phyloP scores from a whole-genome alignment of 257 asterid species.

The Salvia miltiorrhiza region DNA sequence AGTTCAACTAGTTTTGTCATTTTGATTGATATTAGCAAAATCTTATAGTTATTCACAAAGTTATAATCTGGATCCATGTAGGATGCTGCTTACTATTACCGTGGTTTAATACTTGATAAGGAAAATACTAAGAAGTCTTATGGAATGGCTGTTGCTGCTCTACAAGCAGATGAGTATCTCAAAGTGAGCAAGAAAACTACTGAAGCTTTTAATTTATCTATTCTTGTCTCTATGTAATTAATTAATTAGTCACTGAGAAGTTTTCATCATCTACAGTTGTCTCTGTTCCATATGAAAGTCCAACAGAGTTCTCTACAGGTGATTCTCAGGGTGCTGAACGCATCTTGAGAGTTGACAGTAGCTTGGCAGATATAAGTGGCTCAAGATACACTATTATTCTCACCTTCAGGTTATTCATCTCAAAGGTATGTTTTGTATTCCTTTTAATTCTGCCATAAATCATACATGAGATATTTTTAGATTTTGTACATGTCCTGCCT shows the following conservation, averaged over 20 bases:
- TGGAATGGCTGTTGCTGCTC: conserved; percentile 95
- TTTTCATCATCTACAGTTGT: conserved; percentile 67
- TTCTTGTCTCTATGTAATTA: conserved; percentile 78
- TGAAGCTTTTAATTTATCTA: conserved; percentile 70
- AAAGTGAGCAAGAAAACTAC: conserved; percentile 83
- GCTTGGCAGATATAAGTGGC: conserved; percentile 52
- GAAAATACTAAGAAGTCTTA: conserved; percentile 94
- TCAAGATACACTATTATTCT: conserved; percentile 90
- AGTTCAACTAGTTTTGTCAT: too few relatives aligned
- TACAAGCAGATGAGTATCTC: conserved; percentile 96
- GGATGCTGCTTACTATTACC: conserved; percentile 98
- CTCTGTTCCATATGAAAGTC: conserved; percentile 73
- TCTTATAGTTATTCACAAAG: too few relatives aligned
- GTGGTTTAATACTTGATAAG: conserved; percentile 94
- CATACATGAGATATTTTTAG: neutral
- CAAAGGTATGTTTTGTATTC: conserved; percentile 50
- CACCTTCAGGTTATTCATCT: conserved; percentile 61
- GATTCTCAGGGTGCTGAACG: conserved; percentile 61
- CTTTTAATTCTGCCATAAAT: conserved; percentile 3
- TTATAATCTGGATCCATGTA: conserved; percentile 10
- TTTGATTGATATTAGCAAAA: too few relatives aligned
- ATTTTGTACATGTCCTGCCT: neutral
- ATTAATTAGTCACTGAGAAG: conserved; percentile 71
- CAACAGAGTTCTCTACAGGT: conserved; percentile 55
- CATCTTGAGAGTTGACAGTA: conserved; percentile 62